A percentile compares a stretch with the other conserved stretches of the same genome.
Conservation (phyloP, 768 basidiomycete genomes). For the Amanita phalloides region DNA sequence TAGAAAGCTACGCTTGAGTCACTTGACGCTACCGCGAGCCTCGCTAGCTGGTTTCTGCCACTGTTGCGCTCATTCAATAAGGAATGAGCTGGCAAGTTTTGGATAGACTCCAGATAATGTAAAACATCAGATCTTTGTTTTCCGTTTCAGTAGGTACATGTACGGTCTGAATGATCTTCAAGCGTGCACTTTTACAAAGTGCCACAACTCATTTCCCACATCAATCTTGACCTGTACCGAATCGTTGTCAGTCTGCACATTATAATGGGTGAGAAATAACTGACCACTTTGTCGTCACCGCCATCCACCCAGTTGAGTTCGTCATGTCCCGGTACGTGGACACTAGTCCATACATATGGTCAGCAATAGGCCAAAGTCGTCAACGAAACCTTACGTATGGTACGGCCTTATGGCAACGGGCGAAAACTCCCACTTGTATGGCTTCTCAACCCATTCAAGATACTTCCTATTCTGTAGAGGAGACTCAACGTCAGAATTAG, state of each 20-base stretch:
- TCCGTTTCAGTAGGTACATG: no score
- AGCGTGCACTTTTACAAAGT: neutral
- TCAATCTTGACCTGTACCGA: neutral
- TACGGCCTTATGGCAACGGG: neutral
- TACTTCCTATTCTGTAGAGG: neutral
- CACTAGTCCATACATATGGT: neutral
- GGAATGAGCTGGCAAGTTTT: no score
- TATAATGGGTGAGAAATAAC: neutral
- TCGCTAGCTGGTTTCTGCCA: no score
- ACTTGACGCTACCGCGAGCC: no score
- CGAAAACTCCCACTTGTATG: neutral
- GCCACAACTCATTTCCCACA: neutral
- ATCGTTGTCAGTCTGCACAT: neutral
- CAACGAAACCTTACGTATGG: neutral
- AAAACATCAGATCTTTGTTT: no score
- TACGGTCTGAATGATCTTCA: no score
- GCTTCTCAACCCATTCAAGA: neutral
- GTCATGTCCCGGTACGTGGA: neutral
- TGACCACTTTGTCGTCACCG: neutral
- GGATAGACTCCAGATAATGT: no score
- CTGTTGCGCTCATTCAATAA: no score
- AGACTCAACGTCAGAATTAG: neutral
- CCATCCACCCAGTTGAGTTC: neutral
- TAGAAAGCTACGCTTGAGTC: no score
- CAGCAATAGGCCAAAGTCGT: neutral